phyloP scores from a whole-genome alignment of 2,329 filamentous ascomycete species.

The Phoma herbarum region DNA sequence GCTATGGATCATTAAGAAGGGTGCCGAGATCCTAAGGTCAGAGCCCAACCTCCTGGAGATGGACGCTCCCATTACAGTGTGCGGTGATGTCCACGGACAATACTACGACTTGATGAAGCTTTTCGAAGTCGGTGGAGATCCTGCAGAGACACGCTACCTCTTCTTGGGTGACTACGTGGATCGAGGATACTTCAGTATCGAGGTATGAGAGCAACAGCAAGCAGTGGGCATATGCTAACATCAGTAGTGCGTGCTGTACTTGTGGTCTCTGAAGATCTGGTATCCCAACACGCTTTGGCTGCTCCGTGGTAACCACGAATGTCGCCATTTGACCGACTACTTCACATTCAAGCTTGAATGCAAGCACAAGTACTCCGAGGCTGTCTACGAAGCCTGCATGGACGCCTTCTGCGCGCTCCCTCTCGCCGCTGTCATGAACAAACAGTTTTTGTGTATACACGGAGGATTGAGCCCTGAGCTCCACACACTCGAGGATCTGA shows the following conservation, averaged over 20 bases:
- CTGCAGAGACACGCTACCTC: slow-evolving; percentile 93
- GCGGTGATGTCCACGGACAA: slow-evolving; percentile 97
- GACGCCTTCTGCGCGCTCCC: slow-evolving; percentile 96
- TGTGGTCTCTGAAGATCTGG: slow-evolving; percentile 99
- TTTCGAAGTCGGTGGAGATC: slow-evolving; percentile 97
- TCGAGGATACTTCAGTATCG: slow-evolving; percentile 97
- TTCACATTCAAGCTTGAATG: slow-evolving; percentile 99
- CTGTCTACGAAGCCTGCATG: slow-evolving; percentile 96
- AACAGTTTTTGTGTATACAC: slow-evolving; percentile 98
- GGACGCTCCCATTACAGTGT: slow-evolving; percentile 99
- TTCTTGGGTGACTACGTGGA: slow-evolving; percentile 99
- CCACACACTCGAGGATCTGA: slow-evolving; percentile 93
- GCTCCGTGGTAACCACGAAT: slow-evolving; percentile 97
- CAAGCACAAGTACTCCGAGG: slow-evolving; percentile 99
- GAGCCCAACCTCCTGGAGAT: slow-evolving; percentile 98
- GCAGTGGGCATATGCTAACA: slow-evolving; percentile 43
- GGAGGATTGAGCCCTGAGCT: slow-evolving; percentile 95
- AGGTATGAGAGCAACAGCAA: slow-evolving; percentile 59
- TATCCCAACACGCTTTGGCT: slow-evolving; percentile 98
- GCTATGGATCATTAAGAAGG: slow-evolving; percentile 89
- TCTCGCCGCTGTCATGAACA: slow-evolving; percentile 98
- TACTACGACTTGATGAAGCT: slow-evolving; percentile 99
- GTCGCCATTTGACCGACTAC: slow-evolving; percentile 98
- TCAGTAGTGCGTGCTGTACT: slow-evolving; percentile 84
- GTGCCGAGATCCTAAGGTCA: slow-evolving; percentile 83